Evolutionary conservation across 768 basidiomycete species (phyloP).

Genomic region (Lyophyllum shimeji): DNA sequence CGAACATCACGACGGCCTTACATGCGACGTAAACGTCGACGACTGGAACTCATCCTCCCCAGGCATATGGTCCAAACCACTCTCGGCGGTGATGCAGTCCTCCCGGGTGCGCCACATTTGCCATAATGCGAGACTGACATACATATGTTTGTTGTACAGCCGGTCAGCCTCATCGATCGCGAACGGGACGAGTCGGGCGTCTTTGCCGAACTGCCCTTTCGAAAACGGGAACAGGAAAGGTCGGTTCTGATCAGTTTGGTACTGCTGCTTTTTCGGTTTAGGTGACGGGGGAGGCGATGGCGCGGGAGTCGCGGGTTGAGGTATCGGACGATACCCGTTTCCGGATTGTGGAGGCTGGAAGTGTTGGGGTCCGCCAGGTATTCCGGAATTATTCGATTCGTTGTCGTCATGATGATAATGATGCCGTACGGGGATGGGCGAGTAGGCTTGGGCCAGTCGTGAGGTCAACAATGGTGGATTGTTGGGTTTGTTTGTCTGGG

Average conservation of each 20-base stretch:
- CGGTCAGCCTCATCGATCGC: constrained; percentile 95
- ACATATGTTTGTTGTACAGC: constrained; percentile 87
- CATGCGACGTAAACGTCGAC: constrained; percentile 45
- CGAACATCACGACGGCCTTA: constrained; percentile 19
- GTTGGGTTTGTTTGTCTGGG: constrained; percentile 31
- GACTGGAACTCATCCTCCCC: constrained; percentile 61
- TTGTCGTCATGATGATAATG: constrained; percentile 88
- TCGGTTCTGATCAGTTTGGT: constrained; percentile 92
- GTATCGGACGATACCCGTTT: constrained; percentile 39
- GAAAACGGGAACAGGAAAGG: constrained; percentile 98
- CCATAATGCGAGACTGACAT: constrained; percentile 81
- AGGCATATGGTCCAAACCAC: constrained; percentile 81
- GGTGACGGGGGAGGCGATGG: constrained; percentile 81
- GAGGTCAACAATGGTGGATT: constrained; percentile 43
- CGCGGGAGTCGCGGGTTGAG: constrained; percentile 85
- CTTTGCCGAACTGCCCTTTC: constrained; percentile 52
- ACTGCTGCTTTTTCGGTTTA: constrained; percentile 98
- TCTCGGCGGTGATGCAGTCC: constrained; percentile 92
- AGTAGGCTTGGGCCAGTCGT: constrained; percentile 86
- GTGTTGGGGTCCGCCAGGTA: constrained; percentile 33
- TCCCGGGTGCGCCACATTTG: constrained; percentile 97
- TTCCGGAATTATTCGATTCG: constrained; percentile 46
- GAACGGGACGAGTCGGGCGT: constrained; percentile 80
- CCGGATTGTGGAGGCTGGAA: constrained; percentile 33
- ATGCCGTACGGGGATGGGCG: constrained; percentile 90